Conservation (phyloP, 306 rosid genomes). For the Rosa rugosa region DNA sequence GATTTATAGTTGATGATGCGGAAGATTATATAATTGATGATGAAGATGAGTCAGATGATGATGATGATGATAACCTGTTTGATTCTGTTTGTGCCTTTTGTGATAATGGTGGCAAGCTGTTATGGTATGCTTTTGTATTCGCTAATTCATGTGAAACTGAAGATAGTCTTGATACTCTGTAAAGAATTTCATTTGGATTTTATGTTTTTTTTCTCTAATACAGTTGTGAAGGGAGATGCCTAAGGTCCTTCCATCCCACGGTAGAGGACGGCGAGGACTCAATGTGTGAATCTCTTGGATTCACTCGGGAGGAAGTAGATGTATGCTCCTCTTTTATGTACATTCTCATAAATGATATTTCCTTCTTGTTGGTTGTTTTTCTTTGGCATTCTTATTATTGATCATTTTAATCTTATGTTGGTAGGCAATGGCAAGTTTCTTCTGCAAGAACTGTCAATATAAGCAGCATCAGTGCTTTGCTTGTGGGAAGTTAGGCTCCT, state of each 20-base stretch:
- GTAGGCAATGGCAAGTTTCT: slow-evolving; percentile 66
- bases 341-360: slow-evolving; percentile 17
- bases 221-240: slow-evolving; percentile 95
- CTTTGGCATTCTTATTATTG: background rate
- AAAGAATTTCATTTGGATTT: background rate
- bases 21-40: slow-evolving; percentile 49
- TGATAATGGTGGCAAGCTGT: slow-evolving; percentile 79
- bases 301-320: slow-evolving; percentile 59
- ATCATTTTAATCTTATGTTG: slow-evolving; percentile 21
- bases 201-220: slow-evolving; percentile 22
- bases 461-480: slow-evolving; percentile 85
- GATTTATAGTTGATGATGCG: slow-evolving; percentile 65
- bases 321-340: slow-evolving; percentile 47
- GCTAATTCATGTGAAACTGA: background rate
- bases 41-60: slow-evolving; percentile 56
- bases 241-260: slow-evolving; percentile 87
- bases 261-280: slow-evolving; percentile 59
- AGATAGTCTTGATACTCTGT: background rate
- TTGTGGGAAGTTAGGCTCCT: slow-evolving; percentile 82
- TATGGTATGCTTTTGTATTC: slow-evolving; percentile 52
- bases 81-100: slow-evolving; percentile 87
- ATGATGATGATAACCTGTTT: slow-evolving; percentile 61
- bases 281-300: slow-evolving; percentile 68
- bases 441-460: slow-evolving; percentile 73
- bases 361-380: slow-evolving; percentile 14